These are phyloP conservation scores for Aspergillus niger DNA, from an alignment of 2,329 filamentous ascomycete species.

Conservation along the genomic window DNA sequence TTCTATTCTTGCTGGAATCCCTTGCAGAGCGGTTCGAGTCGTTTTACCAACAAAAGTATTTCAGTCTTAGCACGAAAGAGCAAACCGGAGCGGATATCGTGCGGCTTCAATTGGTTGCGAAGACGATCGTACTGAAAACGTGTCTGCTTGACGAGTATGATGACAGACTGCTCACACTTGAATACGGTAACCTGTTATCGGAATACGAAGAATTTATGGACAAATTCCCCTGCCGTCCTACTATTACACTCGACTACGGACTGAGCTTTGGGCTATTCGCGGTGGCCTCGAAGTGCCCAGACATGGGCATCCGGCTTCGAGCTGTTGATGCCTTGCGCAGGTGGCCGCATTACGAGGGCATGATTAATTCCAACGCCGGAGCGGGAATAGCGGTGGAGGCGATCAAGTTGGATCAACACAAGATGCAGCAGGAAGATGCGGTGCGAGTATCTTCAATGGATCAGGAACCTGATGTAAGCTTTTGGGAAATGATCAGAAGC, in stretches of 20 bases:
- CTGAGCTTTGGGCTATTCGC: slow-evolving; percentile 16
- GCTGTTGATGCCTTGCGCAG: slow-evolving; percentile 16
- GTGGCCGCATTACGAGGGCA: slow-evolving; percentile 21
- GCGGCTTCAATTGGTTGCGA: slow-evolving; percentile 9
- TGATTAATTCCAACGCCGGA: slow-evolving; percentile 19
- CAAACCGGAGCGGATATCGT: slow-evolving; percentile 11
- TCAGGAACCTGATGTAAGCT: too few relatives aligned
- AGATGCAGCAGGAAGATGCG: not conserved
- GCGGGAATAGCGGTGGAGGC: slow-evolving; percentile 9
- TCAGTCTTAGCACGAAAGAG: not conserved
- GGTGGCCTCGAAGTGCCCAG: slow-evolving; percentile 16
- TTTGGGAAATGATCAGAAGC: too few relatives aligned
- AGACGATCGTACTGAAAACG: slow-evolving; percentile 12
- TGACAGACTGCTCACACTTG: slow-evolving; percentile 2
- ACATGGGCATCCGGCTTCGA: slow-evolving; percentile 13
- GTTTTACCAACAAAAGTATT: not conserved
- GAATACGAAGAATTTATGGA: slow-evolving; percentile 8
- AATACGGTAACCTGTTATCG: slow-evolving; percentile 10
- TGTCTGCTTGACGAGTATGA: slow-evolving; percentile 13
- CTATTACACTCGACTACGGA: slow-evolving; percentile 12
- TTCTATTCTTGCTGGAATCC: not conserved
- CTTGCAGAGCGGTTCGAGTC: not conserved
- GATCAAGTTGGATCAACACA: slow-evolving; percentile 10
- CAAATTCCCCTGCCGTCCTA: slow-evolving; percentile 9
- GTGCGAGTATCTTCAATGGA: too few relatives aligned